Conservation (phyloP, 139 green algal genomes). For the Coelastrella sp. region DNA sequence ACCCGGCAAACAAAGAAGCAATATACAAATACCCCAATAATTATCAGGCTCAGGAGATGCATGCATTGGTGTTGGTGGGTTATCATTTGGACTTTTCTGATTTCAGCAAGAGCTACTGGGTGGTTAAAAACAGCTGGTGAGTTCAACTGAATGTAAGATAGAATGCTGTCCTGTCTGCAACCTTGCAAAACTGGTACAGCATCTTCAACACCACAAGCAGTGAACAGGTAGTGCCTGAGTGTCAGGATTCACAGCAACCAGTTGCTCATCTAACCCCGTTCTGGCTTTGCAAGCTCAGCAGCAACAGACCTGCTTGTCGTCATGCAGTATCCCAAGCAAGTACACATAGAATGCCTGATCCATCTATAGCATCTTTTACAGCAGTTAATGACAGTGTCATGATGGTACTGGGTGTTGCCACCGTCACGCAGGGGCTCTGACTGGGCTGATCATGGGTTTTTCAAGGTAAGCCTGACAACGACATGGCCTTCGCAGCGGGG, state of each 20-base stretch:
- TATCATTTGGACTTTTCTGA: neutral
- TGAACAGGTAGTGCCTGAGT: no score
- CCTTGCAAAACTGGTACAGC: neutral
- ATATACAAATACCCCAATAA: neutral
- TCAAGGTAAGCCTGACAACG: neutral
- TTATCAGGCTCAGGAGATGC: neutral
- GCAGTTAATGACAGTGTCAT: neutral
- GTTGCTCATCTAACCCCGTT: no score
- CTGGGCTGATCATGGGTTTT: neutral
- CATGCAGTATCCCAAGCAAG: no score
- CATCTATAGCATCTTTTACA: neutral
- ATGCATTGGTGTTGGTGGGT: neutral
- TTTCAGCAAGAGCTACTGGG: neutral
- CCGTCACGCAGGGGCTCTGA: neutral
- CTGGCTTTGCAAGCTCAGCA: no score
- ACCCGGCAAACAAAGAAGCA: neutral
- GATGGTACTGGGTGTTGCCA: neutral
- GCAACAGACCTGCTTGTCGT: no score
- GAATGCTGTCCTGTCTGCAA: neutral
- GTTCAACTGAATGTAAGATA: neutral
- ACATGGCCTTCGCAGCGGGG: neutral
- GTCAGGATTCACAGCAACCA: no score
- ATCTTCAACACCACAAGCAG: neutral
- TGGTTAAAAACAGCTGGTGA: neutral
- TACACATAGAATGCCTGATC: neutral